Conservation (phyloP, 305 asterid genomes). For the Rubia balearica region DNA sequence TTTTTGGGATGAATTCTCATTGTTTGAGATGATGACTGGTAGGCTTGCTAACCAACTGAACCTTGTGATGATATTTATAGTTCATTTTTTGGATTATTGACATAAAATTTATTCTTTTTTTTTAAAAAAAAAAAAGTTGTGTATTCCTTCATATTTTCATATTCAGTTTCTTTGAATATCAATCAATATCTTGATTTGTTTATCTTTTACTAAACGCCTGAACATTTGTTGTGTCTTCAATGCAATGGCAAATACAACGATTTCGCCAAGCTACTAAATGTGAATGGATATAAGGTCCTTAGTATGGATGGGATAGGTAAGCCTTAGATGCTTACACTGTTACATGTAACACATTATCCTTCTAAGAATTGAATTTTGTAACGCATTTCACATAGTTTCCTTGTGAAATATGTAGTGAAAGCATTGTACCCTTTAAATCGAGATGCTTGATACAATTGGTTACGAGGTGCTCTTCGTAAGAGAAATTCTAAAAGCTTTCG, state of each 20-base stretch:
- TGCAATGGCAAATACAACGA: constrained; percentile 72
- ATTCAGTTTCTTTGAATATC: too few species aligned
- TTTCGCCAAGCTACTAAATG: constrained; percentile 79
- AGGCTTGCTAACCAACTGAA: constrained; percentile 4
- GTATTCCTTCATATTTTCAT: too few species aligned
- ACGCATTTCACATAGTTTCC: background rate
- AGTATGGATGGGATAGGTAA: constrained; percentile 97
- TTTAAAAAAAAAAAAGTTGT: too few species aligned
- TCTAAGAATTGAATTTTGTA: background rate
- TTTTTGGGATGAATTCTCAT: background rate
- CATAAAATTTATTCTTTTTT: background rate
- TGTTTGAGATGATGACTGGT: background rate
- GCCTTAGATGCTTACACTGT: constrained; percentile 10
- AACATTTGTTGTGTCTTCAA: constrained; percentile 15
- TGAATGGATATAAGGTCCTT: constrained; percentile 73
- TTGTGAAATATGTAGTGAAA: background rate
- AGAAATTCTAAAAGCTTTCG: too few species aligned
- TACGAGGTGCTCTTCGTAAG: too few species aligned
- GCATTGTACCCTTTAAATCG: background rate
- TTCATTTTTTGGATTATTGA: background rate
- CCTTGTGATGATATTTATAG: background rate
- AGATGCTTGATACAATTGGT: background rate
- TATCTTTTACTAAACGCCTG: constrained; percentile 5
- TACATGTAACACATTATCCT: background rate
- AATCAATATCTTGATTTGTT: background rate